Percentiles rank a stretch among this genome's conserved stretches.
These are phyloP conservation scores for Aspergillus luchuensis DNA, from an alignment of 2,329 filamentous ascomycete genomes.

Conservation along the genomic window DNA sequence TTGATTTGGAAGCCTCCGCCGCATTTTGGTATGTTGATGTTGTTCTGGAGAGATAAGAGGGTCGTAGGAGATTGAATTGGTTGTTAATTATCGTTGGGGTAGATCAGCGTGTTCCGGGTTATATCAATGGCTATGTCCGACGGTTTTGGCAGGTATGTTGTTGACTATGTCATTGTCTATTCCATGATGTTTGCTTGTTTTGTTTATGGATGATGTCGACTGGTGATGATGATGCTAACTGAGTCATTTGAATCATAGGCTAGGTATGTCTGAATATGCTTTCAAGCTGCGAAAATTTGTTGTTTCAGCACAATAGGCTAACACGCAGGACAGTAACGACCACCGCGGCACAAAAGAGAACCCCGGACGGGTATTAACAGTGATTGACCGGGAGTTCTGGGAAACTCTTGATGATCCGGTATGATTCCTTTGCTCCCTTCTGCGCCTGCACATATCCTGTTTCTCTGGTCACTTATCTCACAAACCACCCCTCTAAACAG, in stretches of 20 bases:
- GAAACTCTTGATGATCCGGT: constrained; percentile 69
- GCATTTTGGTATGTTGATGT: constrained; percentile 71
- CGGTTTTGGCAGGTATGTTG: constrained; percentile 94
- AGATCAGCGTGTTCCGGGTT: constrained; percentile 86
- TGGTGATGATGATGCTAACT: neutral
- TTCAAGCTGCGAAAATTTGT: constrained; percentile 13
- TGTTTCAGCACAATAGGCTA: constrained; percentile 4
- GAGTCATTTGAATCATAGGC: constrained; percentile 25
- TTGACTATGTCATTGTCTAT: constrained; percentile 14
- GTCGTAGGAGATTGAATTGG: neutral
- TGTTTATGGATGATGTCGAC: neutral
- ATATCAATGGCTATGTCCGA: constrained; percentile 89
- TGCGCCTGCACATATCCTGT: no score
- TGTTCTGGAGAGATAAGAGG: neutral
- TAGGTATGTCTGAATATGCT: constrained; percentile 27
- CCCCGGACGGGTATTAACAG: constrained; percentile 88
- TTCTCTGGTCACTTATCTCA: neutral
- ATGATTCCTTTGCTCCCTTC: constrained; percentile 20
- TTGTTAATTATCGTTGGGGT: constrained; percentile 8
- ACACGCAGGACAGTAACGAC: constrained; percentile 67
- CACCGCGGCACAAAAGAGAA: constrained; percentile 87
- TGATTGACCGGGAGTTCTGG: constrained; percentile 86
- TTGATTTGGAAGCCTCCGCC: constrained; percentile 98
- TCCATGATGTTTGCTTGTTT: neutral
- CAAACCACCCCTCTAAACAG: constrained; percentile 21